Evolutionary conservation across 208 protist genomes (phyloP).

Genomic region (Porcisia deanei): DNA sequence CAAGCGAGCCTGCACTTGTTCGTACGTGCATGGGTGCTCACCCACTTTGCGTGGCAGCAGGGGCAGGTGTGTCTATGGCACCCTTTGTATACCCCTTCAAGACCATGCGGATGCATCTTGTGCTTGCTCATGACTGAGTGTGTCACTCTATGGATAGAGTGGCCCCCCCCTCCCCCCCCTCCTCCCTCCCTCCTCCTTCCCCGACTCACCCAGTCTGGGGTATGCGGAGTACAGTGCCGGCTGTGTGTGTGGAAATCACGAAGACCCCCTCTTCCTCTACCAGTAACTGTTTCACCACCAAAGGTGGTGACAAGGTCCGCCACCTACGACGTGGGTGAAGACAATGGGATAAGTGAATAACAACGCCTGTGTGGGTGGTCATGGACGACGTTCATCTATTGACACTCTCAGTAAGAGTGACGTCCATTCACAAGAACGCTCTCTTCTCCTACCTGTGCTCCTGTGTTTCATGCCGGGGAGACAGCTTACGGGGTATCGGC

Average conservation of each 20-base stretch:
- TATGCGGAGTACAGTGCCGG: not conserved
- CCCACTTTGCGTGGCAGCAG: not conserved
- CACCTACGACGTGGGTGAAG: not conserved
- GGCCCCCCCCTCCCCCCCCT: no score
- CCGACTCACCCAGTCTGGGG: no score
- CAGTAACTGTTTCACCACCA: not conserved
- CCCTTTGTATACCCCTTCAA: not conserved
- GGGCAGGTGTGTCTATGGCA: not conserved
- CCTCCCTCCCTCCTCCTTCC: no score
- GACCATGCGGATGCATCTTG: not conserved
- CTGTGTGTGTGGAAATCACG: not conserved
- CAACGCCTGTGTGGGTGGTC: not conserved
- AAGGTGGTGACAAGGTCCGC: not conserved
- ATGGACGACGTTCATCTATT: no score
- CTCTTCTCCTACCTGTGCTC: no score
- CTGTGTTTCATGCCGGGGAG: no score
- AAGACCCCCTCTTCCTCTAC: not conserved
- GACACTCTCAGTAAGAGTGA: no score
- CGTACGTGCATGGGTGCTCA: no score
- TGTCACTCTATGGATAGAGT: not conserved
- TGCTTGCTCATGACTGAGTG: not conserved
- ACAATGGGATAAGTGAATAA: not conserved
- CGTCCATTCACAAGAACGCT: no score
- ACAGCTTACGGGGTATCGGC: no score
- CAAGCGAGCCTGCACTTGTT: not conserved